phyloP scores from a whole-genome alignment of 2,329 filamentous ascomycete species.

The Phaeoacremonium minimum region DNA sequence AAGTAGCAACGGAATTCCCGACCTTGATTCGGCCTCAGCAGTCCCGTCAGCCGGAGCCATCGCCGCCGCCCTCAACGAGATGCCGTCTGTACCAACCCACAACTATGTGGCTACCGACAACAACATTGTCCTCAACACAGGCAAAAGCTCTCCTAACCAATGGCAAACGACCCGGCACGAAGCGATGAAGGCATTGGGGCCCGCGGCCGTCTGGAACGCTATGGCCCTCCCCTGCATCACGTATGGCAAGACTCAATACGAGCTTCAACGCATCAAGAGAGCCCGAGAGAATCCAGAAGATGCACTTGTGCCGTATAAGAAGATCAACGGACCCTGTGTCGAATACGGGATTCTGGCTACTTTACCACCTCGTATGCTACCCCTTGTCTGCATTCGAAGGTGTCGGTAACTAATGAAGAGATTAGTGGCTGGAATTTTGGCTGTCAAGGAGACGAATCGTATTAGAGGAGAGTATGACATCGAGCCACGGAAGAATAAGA shows the following conservation, averaged over 20 bases:
- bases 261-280: background rate
- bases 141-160: background rate
- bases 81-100: background rate
- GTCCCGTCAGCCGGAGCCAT: too few species aligned
- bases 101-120: background rate
- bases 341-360: background rate
- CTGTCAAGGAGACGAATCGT: background rate
- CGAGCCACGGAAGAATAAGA: background rate
- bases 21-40: background rate
- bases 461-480: background rate
- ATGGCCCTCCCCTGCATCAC: background rate
- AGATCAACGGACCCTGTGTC: background rate
- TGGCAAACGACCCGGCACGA: background rate
- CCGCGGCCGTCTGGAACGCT: background rate
- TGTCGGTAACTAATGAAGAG: background rate
- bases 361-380: too few species aligned
- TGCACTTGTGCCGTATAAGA: too few species aligned
- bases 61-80: too few species aligned
- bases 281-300: background rate
- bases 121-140: background rate
- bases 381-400: too few species aligned
- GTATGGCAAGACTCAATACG: background rate
- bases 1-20: background rate
- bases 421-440: background rate
- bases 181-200: background rate